These are phyloP conservation scores for Multifurca ochricompacta DNA, from an alignment of 768 basidiomycete species.

Conservation along the genomic window DNA sequence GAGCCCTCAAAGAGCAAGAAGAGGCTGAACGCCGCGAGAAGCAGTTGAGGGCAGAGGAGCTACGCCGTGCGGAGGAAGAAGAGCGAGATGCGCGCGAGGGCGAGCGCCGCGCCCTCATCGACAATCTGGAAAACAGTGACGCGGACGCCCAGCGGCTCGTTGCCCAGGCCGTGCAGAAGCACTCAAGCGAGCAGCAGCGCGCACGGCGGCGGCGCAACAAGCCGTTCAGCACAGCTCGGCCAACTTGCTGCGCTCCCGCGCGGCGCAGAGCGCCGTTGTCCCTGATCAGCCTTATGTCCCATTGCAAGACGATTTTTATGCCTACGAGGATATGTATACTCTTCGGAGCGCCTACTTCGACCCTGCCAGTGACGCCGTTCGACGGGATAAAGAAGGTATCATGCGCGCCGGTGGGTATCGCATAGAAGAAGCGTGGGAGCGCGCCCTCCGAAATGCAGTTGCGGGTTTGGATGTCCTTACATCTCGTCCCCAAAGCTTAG, in stretches of 20 bases:
- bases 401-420: constrained; percentile 80
- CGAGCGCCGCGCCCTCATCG: constrained; percentile 65
- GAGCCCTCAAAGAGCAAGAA: constrained; percentile 68
- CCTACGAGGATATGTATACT: constrained; percentile 60
- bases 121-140: constrained; percentile 71
- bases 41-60: constrained; percentile 58
- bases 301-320: constrained; percentile 67
- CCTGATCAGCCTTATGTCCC: constrained; percentile 79
- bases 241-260: constrained; percentile 50
- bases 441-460: constrained; percentile 67
- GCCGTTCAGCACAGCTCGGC: constrained; percentile 22
- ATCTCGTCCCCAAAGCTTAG: constrained; percentile 12
- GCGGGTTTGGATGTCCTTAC: constrained; percentile 62
- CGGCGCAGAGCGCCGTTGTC: constrained; percentile 54
- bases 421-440: constrained; percentile 79
- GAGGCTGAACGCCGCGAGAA: constrained; percentile 67
- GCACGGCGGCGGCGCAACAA: constrained; percentile 32
- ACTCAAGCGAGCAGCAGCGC: constrained; percentile 51
- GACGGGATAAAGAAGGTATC: constrained; percentile 67
- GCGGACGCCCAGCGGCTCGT: constrained; percentile 64
- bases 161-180: constrained; percentile 61
- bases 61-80: constrained; percentile 61
- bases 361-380: constrained; percentile 65
- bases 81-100: constrained; percentile 72
- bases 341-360: constrained; percentile 58